These are phyloP conservation scores for Nissolia schottii DNA, from an alignment of 306 rosid species.

Conservation along the genomic window DNA sequence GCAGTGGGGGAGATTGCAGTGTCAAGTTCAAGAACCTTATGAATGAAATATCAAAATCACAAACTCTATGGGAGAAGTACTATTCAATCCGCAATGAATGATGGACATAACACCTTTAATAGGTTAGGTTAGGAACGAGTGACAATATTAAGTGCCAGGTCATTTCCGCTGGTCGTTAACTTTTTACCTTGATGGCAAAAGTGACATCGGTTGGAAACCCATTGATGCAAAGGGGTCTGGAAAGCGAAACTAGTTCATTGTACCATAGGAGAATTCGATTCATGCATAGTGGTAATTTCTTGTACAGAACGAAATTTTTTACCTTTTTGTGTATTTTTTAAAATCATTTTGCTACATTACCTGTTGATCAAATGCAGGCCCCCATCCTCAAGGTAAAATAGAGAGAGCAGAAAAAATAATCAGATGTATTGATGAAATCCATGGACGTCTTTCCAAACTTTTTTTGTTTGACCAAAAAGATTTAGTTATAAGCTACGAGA, in stretches of 20 bases:
- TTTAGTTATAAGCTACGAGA: too few species aligned
- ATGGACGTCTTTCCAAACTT: background rate
- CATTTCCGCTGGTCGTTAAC: conserved; percentile 1
- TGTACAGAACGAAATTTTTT: conserved; percentile 43
- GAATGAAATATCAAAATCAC: conserved; percentile 81
- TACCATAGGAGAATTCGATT: conserved; percentile 22
- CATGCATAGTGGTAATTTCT: conserved; percentile 29
- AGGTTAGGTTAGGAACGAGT: conserved; percentile 20
- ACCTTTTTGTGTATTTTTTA: background rate
- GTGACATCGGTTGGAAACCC: conserved; percentile 2
- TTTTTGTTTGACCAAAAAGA: too few species aligned
- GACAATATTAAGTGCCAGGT: conserved; percentile 1
- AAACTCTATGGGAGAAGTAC: conserved; percentile 71
- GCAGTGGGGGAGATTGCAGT: conserved; percentile 98
- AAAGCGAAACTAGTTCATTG: conserved; percentile 13
- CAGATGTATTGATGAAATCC: background rate
- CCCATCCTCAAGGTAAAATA: background rate
- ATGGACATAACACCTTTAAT: conserved; percentile 13
- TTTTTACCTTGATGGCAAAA: background rate
- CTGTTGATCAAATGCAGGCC: conserved; percentile 12
- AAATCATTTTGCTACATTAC: background rate
- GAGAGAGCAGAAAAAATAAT: background rate
- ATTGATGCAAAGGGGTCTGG: conserved; percentile 21
- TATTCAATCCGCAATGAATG: conserved; percentile 88
- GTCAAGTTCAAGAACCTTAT: conserved; percentile 87